A percentile compares a stretch with the other conserved stretches of the same genome.
These are phyloP conservation scores for Ogataea haglerorum DNA, from an alignment of 805 yeast species.

Conservation along the genomic window DNA sequence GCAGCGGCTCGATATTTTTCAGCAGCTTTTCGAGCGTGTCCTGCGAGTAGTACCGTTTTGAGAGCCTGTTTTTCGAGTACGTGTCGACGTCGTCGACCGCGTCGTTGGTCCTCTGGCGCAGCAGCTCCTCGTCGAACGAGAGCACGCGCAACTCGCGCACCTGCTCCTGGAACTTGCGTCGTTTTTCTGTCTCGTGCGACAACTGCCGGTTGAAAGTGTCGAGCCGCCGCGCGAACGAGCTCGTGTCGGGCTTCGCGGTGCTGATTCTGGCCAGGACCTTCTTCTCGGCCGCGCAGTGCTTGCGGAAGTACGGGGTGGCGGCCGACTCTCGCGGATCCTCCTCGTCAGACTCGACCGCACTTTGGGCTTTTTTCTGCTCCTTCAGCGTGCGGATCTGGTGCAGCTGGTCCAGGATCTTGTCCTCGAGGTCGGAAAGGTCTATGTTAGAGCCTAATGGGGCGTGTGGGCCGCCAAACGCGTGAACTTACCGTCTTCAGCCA, in stretches of 20 bases:
- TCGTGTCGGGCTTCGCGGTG: background rate
- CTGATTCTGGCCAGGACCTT: background rate
- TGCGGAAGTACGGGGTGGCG: constrained; percentile 19
- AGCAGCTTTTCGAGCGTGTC: constrained; percentile 38
- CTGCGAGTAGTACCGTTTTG: constrained; percentile 44
- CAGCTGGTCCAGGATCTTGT: constrained; percentile 21
- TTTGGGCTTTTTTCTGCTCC: constrained; percentile 15
- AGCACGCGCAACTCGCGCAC: constrained; percentile 37
- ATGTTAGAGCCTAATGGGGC: constrained; percentile 8
- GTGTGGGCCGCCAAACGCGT: background rate
- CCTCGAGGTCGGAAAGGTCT: constrained; percentile 27
- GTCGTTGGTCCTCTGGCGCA: constrained; percentile 24
- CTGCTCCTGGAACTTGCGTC: constrained; percentile 22
- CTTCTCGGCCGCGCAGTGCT: constrained; percentile 6
- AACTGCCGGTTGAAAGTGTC: constrained; percentile 10
- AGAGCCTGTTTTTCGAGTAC: constrained; percentile 42
- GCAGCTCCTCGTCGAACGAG: constrained; percentile 33
- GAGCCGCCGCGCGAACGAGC: constrained; percentile 15
- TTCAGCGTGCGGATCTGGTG: constrained; percentile 21
- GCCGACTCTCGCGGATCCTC: constrained; percentile 26
- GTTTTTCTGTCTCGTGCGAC: constrained; percentile 20
- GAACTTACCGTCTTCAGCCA: constrained; percentile 12
- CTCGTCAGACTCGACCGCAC: constrained; percentile 26
- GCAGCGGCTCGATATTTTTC: constrained; percentile 48
- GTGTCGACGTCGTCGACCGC: constrained; percentile 43